phyloP scores from a whole-genome alignment of 257 asterid genomes.

The Verbascum thapsus region DNA sequence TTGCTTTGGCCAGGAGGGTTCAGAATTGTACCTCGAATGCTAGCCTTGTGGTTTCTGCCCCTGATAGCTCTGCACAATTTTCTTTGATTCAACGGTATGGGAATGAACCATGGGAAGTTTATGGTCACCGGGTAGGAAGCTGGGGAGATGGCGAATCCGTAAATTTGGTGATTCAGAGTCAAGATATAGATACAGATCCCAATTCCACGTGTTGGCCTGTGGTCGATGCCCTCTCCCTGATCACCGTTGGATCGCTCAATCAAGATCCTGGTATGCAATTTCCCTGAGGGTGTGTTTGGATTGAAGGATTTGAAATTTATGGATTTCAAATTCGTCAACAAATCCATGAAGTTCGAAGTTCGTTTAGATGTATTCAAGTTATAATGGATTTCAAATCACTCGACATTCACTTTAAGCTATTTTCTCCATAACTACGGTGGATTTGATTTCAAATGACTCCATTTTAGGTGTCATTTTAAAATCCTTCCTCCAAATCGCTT shows the following conservation, averaged over 20 bases:
- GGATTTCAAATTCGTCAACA: too few species aligned
- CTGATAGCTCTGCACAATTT: slow-evolving; percentile 50
- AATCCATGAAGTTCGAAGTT: too few species aligned
- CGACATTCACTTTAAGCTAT: too few species aligned
- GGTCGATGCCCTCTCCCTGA: slow-evolving; percentile 43
- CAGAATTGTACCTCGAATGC: slow-evolving; percentile 46
- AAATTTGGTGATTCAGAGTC: slow-evolving; percentile 54
- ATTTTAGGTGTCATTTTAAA: too few species aligned
- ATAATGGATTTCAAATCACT: too few species aligned
- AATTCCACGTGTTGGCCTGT: slow-evolving; percentile 68
- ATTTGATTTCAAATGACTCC: too few species aligned
- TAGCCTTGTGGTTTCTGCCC: slow-evolving; percentile 62
- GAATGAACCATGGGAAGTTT: slow-evolving; percentile 49
- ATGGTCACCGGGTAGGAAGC: slow-evolving; percentile 52
- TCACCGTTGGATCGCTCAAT: slow-evolving; percentile 32
- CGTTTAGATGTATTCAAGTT: too few species aligned
- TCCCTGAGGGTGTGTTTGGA: neutral
- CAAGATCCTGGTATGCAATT: slow-evolving; percentile 34
- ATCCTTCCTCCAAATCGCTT: too few species aligned
- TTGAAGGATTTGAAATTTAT: too few species aligned
- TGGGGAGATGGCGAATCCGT: slow-evolving; percentile 54
- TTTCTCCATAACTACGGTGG: too few species aligned
- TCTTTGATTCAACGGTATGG: slow-evolving; percentile 36
- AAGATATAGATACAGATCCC: slow-evolving; percentile 39
- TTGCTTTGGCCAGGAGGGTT: slow-evolving; percentile 42